A percentile compares a stretch with the other conserved stretches of the same genome.
Evolutionary conservation across 2,329 filamentous ascomycete genomes (phyloP).

Genomic region (Cercospora brassicicola): DNA sequence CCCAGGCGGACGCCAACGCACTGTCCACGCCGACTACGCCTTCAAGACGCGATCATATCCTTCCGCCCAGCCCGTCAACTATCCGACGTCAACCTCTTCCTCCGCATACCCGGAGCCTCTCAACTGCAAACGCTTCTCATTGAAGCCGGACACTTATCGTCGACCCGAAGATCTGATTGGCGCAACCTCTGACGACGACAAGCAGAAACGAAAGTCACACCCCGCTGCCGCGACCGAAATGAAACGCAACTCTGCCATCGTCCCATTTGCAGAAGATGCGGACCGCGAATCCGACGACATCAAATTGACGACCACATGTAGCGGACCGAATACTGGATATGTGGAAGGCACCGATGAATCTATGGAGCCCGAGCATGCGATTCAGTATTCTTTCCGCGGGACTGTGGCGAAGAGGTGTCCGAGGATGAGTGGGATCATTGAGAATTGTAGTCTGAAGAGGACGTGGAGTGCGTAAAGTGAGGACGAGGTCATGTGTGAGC

Average conservation of each 20-base stretch:
- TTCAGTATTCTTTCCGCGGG: neutral
- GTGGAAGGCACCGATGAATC: neutral
- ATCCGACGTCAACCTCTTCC: neutral
- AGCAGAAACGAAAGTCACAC: neutral
- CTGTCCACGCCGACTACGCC: neutral
- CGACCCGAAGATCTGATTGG: neutral
- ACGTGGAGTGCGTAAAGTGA: neutral
- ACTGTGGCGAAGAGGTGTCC: conserved; percentile 6
- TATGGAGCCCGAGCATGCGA: neutral
- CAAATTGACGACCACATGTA: conserved; percentile 2
- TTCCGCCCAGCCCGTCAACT: neutral
- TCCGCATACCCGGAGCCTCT: neutral
- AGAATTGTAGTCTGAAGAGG: neutral
- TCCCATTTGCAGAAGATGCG: neutral
- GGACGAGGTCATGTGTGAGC: neutral
- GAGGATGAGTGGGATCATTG: conserved; percentile 7
- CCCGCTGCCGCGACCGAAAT: neutral
- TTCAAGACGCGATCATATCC: conserved; percentile 1
- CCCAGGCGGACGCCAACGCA: neutral
- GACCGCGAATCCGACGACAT: neutral
- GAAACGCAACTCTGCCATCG: neutral
- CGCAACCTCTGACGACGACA: neutral
- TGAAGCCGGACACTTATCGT: neutral
- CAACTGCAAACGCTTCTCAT: neutral
- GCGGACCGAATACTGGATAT: neutral